Percentiles rank a stretch among this genome's conserved stretches.
Evolutionary conservation across 1,284 basidiomycete genomes (phyloP).

Genomic region (Tremellales sp.): DNA sequence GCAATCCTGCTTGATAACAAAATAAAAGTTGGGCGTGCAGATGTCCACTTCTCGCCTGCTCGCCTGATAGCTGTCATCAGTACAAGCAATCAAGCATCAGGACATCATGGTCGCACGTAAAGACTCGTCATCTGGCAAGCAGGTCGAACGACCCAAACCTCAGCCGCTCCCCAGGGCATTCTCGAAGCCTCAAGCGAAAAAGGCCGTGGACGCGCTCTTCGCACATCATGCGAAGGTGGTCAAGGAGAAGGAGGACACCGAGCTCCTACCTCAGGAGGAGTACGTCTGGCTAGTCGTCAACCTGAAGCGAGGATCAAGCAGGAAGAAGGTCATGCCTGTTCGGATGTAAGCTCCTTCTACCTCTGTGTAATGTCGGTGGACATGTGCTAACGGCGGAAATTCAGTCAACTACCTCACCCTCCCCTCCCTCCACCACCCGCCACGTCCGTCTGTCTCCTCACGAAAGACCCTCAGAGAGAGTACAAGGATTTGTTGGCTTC

Average conservation of each 20-base stretch:
- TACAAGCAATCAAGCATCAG: too few relatives aligned
- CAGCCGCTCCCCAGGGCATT: conserved; percentile 46
- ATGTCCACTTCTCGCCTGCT: neutral
- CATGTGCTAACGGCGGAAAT: neutral
- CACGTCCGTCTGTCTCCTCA: conserved; percentile 79
- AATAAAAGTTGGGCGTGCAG: too few relatives aligned
- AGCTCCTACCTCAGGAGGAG: conserved; percentile 78
- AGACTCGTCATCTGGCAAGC: neutral
- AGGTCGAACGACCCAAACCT: neutral
- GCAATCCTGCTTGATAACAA: neutral
- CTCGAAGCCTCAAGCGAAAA: conserved; percentile 66
- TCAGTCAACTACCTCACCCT: conserved; percentile 61
- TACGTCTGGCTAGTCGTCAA: conserved; percentile 80
- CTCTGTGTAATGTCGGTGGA: too few relatives aligned
- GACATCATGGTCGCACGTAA: too few relatives aligned
- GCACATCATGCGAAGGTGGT: conserved; percentile 63
- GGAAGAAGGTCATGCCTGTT: conserved; percentile 72
- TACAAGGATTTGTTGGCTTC: conserved; percentile 87
- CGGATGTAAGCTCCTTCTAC: conserved; percentile 61
- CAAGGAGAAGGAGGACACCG: conserved; percentile 62
- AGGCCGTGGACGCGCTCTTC: conserved; percentile 71
- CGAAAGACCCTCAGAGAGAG: conserved; percentile 90
- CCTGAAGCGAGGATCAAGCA: conserved; percentile 71
- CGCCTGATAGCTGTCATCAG: too few relatives aligned
- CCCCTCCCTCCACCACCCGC: conserved; percentile 67